Evolutionary conservation across 2,329 filamentous ascomycete species (phyloP).

Genomic region (Cladosporium sp.): DNA sequence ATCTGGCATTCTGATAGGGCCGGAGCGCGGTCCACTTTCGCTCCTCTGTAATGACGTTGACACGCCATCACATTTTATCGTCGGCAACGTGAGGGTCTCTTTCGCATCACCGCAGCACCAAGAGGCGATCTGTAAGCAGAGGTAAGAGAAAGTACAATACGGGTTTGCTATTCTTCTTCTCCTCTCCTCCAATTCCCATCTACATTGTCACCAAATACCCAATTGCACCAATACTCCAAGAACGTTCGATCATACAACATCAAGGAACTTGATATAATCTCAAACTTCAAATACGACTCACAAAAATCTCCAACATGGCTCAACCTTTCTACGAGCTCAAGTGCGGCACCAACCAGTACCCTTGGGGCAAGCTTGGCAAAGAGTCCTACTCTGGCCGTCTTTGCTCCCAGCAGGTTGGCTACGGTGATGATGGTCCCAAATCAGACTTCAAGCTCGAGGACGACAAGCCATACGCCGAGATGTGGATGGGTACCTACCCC

Average conservation of each 20-base stretch:
- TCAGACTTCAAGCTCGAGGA: conserved; percentile 66
- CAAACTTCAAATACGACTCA: neutral
- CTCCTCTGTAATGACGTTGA: conserved; percentile 20
- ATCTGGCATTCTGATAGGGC: neutral
- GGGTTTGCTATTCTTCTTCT: neutral
- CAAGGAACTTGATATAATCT: neutral
- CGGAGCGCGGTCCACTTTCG: conserved; percentile 20
- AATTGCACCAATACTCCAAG: neutral
- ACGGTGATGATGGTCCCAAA: conserved; percentile 35
- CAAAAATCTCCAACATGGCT: conserved; percentile 43
- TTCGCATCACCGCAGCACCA: conserved; percentile 14
- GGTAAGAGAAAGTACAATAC: conserved; percentile 6
- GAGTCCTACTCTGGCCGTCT: conserved; percentile 67
- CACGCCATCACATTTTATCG: conserved; percentile 15
- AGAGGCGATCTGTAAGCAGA: conserved; percentile 14
- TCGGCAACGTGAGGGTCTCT: conserved; percentile 8
- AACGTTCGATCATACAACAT: neutral
- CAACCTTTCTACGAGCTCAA: conserved; percentile 56
- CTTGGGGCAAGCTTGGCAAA: conserved; percentile 70
- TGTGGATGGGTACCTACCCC: conserved; percentile 78
- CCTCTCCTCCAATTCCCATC: neutral
- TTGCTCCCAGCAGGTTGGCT: conserved; percentile 59
- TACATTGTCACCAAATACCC: neutral
- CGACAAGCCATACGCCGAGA: conserved; percentile 64
- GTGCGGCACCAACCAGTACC: conserved; percentile 63